phyloP scores from a whole-genome alignment of 1,139 yeast genomes.

The Sugiyamaella sp. region DNA sequence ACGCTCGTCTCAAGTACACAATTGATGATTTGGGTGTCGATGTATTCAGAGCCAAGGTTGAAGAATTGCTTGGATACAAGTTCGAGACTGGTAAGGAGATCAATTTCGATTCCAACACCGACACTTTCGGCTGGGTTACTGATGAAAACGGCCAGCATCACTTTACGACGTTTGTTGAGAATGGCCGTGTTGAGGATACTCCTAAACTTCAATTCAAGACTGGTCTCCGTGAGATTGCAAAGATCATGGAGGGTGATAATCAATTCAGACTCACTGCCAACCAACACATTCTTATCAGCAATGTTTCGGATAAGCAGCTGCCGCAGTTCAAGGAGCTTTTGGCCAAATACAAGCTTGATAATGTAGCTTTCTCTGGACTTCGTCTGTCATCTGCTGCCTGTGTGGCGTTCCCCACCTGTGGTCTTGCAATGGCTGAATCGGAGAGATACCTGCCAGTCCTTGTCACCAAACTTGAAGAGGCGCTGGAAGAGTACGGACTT shows the following conservation, averaged over 20 bases:
- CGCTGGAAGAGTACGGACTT: constrained; percentile 88
- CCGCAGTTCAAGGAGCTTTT: constrained; percentile 63
- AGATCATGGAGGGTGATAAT: constrained; percentile 63
- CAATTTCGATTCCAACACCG: constrained; percentile 84
- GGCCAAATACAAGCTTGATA: constrained; percentile 78
- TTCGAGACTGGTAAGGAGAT: constrained; percentile 72
- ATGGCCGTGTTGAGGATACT: constrained; percentile 95
- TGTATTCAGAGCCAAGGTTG: constrained; percentile 75
- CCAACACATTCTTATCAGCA: constrained; percentile 83
- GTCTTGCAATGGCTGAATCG: constrained; percentile 98
- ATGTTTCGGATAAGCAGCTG: constrained; percentile 69
- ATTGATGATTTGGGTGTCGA: constrained; percentile 90
- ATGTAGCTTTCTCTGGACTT: constrained; percentile 79
- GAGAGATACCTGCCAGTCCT: constrained; percentile 91
- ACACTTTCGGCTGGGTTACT: constrained; percentile 91
- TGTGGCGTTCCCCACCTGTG: constrained; percentile 99
- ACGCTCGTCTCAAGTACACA: constrained; percentile 96
- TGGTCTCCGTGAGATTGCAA: constrained; percentile 80
- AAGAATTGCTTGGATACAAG: constrained; percentile 76
- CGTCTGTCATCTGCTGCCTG: constrained; percentile 94
- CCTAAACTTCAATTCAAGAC: constrained; percentile 87
- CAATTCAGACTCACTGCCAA: constrained; percentile 95
- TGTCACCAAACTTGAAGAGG: constrained; percentile 76
- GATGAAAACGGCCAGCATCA: constrained; percentile 88
- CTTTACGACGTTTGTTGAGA: constrained; percentile 92